A percentile compares a stretch with the other conserved stretches of the same genome.
Evolutionary conservation across 352 stramenopile genomes (phyloP).

Genomic region (Blastocystis sp.): DNA sequence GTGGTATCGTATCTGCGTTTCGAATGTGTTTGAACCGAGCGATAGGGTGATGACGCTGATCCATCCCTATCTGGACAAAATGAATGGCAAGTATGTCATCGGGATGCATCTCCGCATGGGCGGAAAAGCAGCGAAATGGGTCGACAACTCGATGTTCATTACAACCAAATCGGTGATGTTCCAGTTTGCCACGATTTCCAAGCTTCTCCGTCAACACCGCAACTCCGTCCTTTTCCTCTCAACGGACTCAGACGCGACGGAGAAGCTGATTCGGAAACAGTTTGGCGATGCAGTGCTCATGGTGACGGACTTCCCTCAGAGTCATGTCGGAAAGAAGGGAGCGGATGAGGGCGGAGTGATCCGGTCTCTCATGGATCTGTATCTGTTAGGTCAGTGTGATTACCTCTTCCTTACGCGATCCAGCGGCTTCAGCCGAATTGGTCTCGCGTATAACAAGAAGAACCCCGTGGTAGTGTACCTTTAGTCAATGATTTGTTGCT

Average conservation of each 20-base stretch:
- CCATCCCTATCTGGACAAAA: neutral
- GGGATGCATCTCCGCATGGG: conserved; percentile 27
- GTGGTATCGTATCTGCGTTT: conserved; percentile 27
- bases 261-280: neutral
- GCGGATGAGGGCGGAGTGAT: neutral
- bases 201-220: neutral
- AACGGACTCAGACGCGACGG: conserved; percentile 28
- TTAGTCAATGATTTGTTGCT: conserved; percentile 41
- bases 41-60: neutral
- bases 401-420: neutral
- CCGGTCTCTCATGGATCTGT: conserved; percentile 43
- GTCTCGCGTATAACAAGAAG: conserved; percentile 1
- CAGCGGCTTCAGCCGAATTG: conserved; percentile 23
- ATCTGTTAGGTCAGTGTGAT: conserved; percentile 45
- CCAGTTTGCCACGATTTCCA: neutral
- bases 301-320: neutral
- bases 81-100: neutral
- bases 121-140: neutral
- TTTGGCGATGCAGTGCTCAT: neutral
- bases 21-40: conserved; percentile 4
- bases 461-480: conserved; percentile 6
- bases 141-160: neutral
- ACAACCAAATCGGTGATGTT: neutral
- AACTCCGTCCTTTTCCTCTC: conserved; percentile 1
- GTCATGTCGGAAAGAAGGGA: neutral